phyloP scores from a whole-genome alignment of 2,329 filamentous ascomycete genomes.

The Macrophomina tecta region DNA sequence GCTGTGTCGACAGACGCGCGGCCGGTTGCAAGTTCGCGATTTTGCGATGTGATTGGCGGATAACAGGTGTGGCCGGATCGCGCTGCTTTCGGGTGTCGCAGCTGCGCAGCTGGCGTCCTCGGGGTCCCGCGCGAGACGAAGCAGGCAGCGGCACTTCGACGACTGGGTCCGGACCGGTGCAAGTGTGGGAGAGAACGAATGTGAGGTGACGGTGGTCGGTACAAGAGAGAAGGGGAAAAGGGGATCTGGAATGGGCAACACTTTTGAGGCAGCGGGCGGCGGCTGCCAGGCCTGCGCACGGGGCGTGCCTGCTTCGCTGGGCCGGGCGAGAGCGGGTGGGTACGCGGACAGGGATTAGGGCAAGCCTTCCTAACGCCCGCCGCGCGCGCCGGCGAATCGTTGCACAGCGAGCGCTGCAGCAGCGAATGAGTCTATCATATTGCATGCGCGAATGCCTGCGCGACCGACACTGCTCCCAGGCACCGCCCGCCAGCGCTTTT shows the following conservation, averaged over 20 bases:
- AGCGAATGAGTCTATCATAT: conserved; percentile 23
- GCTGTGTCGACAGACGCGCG: conserved; percentile 26
- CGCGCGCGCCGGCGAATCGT: conserved; percentile 25
- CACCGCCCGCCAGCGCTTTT: conserved; percentile 10
- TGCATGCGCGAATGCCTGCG: conserved; percentile 22
- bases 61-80: conserved; percentile 16
- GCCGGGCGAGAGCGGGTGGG: conserved; percentile 23
- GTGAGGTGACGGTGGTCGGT: conserved; percentile 24
- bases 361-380: conserved; percentile 25
- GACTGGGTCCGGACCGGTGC: conserved; percentile 19
- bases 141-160: conserved; percentile 17
- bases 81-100: conserved; percentile 15
- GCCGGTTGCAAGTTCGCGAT: conserved; percentile 9
- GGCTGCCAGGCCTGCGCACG: conserved; percentile 28
- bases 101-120: conserved; percentile 22
- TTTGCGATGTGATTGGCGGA: conserved; percentile 24
- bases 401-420: conserved; percentile 12
- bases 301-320: conserved; percentile 27
- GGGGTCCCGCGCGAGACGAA: conserved; percentile 14
- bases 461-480: conserved; percentile 21
- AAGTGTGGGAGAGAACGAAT: conserved; percentile 25
- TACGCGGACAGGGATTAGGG: conserved; percentile 19
- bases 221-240: conserved; percentile 29
- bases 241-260: conserved; percentile 29
- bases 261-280: conserved; percentile 28